Evolutionary conservation across 148 eudicot genomes (phyloP), one percentile per base, ranked within the genome.

Genomic region (Vaccinium macrocarpon): DNA sequence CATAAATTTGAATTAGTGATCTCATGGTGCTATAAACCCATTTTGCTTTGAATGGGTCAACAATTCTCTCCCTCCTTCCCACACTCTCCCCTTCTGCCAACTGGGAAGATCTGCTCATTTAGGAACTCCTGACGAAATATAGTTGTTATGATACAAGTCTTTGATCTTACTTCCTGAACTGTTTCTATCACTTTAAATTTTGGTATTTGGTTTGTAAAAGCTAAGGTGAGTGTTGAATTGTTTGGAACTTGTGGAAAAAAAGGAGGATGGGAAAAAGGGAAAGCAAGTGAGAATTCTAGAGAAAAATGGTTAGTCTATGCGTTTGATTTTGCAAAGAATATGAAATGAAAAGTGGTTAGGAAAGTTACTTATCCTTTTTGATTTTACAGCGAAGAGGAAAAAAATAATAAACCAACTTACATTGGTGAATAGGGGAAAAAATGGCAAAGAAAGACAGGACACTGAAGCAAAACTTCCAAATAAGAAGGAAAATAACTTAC

Each of bases 31-130:
- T 8, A 61, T 61, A 8, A 8, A n/a, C 27, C 21, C 68, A 61
- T 61, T 61, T 61, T 61, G 68, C 68, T n/a, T 61, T 51, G 59
- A 77, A 50, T 51, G 53, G 27, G 29, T 77, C 80, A 49, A 27
- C 35, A 51, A 21, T n/a, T 0, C 27, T 61, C 27, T 61, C 68
- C 4, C 23, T 61, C 9, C n/a, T 61, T 61, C 68, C 11, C 68
- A 21, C 68, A 61, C 23, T 61, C 11, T 61, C 4, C 68, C 25
- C 12, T 61, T 61, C 0, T 23, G 68, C 27, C 27, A 61, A 25
- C 68, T 21, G 13, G 68, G 68, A 61, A 61, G 68, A n/a, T 61
- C 68, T 61, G 12, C 57, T 77, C 57, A 77, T 77, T n/a, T 50
- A 77, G 80, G 19, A 49, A 77, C 21, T 77, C 29, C 57, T 35